Percentiles rank a stretch among this genome's conserved stretches.
Conservation (phyloP, 2,329 filamentous ascomycete species). For the Scedosporium boydii region DNA sequence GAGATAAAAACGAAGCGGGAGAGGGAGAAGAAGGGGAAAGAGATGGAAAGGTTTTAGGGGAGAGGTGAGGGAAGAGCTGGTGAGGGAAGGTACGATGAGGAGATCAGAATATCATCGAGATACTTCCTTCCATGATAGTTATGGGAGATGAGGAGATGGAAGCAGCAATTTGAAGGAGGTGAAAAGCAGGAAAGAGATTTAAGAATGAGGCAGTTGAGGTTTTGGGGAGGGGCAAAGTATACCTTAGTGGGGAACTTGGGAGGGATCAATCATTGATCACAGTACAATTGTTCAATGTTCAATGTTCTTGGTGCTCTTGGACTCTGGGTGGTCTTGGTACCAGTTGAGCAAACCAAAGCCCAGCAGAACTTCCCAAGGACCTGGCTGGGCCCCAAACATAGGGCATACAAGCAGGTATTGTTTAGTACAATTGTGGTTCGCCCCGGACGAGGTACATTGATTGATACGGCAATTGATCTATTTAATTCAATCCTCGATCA, state of each 20-base stretch:
- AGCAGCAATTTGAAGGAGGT: background rate
- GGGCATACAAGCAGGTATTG: no score
- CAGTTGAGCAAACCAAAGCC: no score
- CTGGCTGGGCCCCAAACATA: no score
- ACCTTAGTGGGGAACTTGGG: background rate
- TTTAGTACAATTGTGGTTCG: no score
- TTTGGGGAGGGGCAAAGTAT: background rate
- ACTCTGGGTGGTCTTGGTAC: background rate
- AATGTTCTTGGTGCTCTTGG: background rate
- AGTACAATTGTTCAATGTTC: no score
- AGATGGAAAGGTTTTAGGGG: constrained; percentile 4
- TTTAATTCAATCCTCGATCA: background rate
- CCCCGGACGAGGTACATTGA: no score
- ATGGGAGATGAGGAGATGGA: background rate
- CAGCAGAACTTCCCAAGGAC: no score
- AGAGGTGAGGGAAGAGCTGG: constrained; percentile 2
- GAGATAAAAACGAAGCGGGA: constrained; percentile 14
- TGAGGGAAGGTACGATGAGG: background rate
- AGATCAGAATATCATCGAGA: constrained; percentile 1
- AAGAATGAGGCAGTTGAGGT: background rate
- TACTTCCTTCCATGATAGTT: constrained; percentile 5
- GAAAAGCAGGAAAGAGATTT: background rate
- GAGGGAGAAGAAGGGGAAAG: constrained; percentile 12
- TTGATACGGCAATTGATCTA: no score
- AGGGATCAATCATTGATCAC: background rate